A percentile compares a stretch with the other conserved stretches of the same genome.
Conservation (phyloP, 2,329 filamentous ascomycete species). For the Claviceps citrina region DNA sequence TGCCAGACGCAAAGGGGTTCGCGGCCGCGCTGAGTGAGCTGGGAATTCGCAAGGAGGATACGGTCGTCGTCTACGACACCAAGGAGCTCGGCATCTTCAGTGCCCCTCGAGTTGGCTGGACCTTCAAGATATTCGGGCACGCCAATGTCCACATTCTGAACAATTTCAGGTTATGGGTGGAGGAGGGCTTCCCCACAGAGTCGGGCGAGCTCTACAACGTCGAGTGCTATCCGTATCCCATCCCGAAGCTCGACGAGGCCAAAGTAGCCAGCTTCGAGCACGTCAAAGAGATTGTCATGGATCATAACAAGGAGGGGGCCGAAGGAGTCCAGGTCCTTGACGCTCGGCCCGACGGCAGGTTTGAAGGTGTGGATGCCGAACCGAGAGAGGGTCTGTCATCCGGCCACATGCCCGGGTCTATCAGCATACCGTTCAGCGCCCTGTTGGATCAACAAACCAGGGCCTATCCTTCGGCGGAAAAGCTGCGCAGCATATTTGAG, state of each 20-base stretch:
- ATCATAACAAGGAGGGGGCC: constrained; percentile 66
- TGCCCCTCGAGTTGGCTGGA: constrained; percentile 89
- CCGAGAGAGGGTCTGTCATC: constrained; percentile 73
- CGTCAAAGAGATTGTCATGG: constrained; percentile 59
- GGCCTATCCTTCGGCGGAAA: constrained; percentile 54
- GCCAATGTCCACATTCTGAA: constrained; percentile 77
- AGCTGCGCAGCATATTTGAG: constrained; percentile 62
- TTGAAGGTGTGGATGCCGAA: constrained; percentile 70
- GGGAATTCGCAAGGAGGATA: constrained; percentile 75
- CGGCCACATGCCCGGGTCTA: constrained; percentile 81
- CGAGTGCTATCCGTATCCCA: constrained; percentile 49
- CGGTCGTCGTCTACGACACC: constrained; percentile 84
- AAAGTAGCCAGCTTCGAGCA: constrained; percentile 72
- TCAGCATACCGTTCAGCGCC: constrained; percentile 64
- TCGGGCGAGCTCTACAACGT: constrained; percentile 57
- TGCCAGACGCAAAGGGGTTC: constrained; percentile 68
- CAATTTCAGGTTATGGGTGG: constrained; percentile 91
- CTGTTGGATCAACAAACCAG: constrained; percentile 75
- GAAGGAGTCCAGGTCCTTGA: constrained; percentile 81
- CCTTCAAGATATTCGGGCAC: constrained; percentile 79
- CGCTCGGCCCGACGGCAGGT: constrained; percentile 65
- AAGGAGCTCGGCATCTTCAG: constrained; percentile 88
- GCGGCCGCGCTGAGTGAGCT: constrained; percentile 76
- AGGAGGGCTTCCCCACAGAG: constrained; percentile 67
- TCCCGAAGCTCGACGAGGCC: constrained; percentile 41